Conservation (phyloP, 2,329 filamentous ascomycete species). For the Beauveria sp. region DNA sequence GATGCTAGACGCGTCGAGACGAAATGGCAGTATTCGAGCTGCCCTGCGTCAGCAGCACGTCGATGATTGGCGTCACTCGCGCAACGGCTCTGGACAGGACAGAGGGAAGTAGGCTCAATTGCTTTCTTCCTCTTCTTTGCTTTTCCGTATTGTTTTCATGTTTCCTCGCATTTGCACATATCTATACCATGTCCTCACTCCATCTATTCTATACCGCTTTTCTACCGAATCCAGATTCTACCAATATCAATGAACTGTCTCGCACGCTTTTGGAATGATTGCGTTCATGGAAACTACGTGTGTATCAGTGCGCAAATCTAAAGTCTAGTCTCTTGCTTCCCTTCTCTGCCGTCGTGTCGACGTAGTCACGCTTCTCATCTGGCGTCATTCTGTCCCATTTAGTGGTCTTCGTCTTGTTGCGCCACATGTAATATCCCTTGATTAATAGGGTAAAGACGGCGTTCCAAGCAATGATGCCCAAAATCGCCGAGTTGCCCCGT, state of each 20-base stretch:
- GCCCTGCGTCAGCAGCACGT: neutral
- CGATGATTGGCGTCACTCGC: neutral
- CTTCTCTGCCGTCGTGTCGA: constrained; percentile 27
- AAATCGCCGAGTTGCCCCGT: constrained; percentile 45
- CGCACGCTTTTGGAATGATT: neutral
- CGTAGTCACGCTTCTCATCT: constrained; percentile 24
- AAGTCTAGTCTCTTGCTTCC: constrained; percentile 35
- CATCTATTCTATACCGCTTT: too few species aligned
- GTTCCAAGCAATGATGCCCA: constrained; percentile 37
- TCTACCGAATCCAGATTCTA: too few species aligned
- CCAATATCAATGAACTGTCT: neutral
- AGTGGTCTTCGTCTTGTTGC: constrained; percentile 28
- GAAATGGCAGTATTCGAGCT: neutral
- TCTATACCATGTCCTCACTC: too few species aligned
- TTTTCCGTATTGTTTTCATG: too few species aligned
- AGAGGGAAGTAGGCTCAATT: too few species aligned
- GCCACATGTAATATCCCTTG: constrained; percentile 26
- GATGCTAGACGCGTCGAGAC: neutral
- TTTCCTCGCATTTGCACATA: too few species aligned
- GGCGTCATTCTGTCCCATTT: constrained; percentile 37
- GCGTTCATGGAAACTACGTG: neutral
- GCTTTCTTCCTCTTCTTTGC: too few species aligned
- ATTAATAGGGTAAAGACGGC: constrained; percentile 22
- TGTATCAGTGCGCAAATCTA: constrained; percentile 25
- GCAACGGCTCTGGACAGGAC: too few species aligned